phyloP scores from a whole-genome alignment of 495 filamentous ascomycete genomes.

The Sabuloglossum arenarium region DNA sequence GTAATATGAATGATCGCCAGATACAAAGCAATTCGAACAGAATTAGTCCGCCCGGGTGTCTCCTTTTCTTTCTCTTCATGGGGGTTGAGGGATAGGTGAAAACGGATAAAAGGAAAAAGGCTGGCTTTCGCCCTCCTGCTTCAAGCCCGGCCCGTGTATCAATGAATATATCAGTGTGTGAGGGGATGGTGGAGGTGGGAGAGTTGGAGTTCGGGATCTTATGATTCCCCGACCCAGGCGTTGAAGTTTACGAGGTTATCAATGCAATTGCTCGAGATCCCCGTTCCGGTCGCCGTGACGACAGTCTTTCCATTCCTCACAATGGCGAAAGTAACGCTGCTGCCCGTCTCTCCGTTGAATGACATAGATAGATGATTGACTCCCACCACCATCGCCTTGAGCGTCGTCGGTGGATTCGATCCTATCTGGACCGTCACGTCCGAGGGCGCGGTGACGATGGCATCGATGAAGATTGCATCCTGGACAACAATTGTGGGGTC shows the following conservation, averaged over 20 bases:
- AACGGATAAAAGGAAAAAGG: too few species aligned
- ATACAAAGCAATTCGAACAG: too few species aligned
- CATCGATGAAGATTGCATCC: slow-evolving; percentile 22
- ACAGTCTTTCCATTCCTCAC: slow-evolving; percentile 19
- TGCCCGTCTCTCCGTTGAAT: slow-evolving; percentile 27
- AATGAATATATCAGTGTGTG: too few species aligned
- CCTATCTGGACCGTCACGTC: slow-evolving; percentile 31
- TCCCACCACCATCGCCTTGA: slow-evolving; percentile 20
- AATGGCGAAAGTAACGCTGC: slow-evolving; percentile 26
- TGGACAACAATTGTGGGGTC: slow-evolving; percentile 11
- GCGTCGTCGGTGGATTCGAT: slow-evolving; percentile 15
- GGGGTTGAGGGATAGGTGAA: too few species aligned
- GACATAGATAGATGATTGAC: slow-evolving; percentile 31
- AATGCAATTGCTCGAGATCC: slow-evolving; percentile 25
- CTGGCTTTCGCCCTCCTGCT: too few species aligned
- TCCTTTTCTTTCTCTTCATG: too few species aligned
- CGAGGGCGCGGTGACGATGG: slow-evolving; percentile 11
- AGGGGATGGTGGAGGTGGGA: too few species aligned
- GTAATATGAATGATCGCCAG: too few species aligned
- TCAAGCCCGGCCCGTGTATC: too few species aligned
- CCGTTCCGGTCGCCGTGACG: slow-evolving; percentile 21
- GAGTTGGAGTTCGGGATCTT: too few species aligned
- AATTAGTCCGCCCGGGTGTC: too few species aligned
- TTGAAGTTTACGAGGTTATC: slow-evolving; percentile 8
- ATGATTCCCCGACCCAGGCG: slow-evolving; percentile 1